Base-by-base conservation (phyloP, 2,329 filamentous ascomycete genomes). In the Grosmannia clavigera region DNA sequence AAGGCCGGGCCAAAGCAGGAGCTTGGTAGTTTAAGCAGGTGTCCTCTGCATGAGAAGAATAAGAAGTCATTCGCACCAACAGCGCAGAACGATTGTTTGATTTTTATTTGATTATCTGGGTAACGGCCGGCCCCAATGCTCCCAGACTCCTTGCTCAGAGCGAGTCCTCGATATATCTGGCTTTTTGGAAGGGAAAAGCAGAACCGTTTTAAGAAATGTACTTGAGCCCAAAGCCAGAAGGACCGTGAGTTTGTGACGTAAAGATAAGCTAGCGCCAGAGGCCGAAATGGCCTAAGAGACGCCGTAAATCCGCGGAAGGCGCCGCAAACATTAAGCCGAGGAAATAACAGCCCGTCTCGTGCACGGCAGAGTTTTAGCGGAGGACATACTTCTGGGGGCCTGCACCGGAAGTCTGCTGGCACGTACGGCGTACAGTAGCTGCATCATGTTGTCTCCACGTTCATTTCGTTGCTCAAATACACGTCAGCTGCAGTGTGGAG, bases 1-100 rank as follows among this genome's bases (percentile, higher is more conserved):
- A 2, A 4, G 7, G 6, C 16, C 4, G 16, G 19, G 19, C 43
- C 43, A 46, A 46, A 29, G 35, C 27, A 0, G 57, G 51, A 38
- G 57, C 54, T 58, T 64, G 63, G 70, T 73, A 69, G 65, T 72
- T 73, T 69, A 70, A 67, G 71, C 71, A 72, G 72, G 63, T 73
- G 68, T 70, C 72, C 72, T 74, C 72, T 72, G 71, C 71, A 70
- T 68, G 54, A 61, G 61, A 58, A 61, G 61, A 64, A 55, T 58
- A 64, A 59, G 62, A 60, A 62, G 67, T 68, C 71, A 73, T 73
- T 67, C 60, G 63, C 62, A 58, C 46, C 40, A 52, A 29, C 10
- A 29, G 46, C 29, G 46, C 40, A 53, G 7, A 35, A 43, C 19
- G 12, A 9, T 40, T 10, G 1, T 27, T 43, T 54, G 43, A 14